A percentile compares a stretch with the other conserved stretches of the same genome.
phyloP scores from a whole-genome alignment of 257 asterid species.

The Anisodus acutangulus region DNA sequence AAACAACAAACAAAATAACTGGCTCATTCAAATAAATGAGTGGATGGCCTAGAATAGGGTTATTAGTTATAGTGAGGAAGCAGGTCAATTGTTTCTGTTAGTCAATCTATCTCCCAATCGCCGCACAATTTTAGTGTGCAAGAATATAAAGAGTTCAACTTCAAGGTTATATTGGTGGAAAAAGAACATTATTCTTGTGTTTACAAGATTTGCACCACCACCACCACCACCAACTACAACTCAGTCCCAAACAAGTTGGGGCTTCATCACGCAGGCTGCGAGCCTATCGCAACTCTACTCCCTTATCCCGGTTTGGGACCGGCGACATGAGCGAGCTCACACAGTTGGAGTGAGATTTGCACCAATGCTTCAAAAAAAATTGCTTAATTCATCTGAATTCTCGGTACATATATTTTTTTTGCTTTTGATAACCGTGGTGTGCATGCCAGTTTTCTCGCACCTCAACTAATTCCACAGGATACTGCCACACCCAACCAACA shows the following conservation, averaged over 20 bases:
- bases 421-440: too few relatives aligned
- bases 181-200: background rate
- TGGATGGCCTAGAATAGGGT: background rate
- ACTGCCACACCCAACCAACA: too few relatives aligned
- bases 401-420: background rate
- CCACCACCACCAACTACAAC: background rate
- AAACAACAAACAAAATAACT: background rate
- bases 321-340: background rate
- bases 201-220: background rate
- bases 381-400: background rate
- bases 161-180: background rate
- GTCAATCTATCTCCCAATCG: background rate
- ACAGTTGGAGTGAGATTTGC: background rate
- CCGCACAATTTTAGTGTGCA: background rate
- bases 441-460: too few relatives aligned
- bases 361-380: slow-evolving; percentile 7
- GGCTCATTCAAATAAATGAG: background rate
- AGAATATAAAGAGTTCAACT: background rate
- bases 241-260: background rate
- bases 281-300: background rate
- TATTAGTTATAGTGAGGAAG: slow-evolving; percentile 14
- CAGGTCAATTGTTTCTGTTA: background rate
- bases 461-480: too few relatives aligned
- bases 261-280: background rate
- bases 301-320: background rate